These are phyloP conservation scores for Brassica cretica DNA, from an alignment of 345 rosid species.

Conservation along the genomic window DNA sequence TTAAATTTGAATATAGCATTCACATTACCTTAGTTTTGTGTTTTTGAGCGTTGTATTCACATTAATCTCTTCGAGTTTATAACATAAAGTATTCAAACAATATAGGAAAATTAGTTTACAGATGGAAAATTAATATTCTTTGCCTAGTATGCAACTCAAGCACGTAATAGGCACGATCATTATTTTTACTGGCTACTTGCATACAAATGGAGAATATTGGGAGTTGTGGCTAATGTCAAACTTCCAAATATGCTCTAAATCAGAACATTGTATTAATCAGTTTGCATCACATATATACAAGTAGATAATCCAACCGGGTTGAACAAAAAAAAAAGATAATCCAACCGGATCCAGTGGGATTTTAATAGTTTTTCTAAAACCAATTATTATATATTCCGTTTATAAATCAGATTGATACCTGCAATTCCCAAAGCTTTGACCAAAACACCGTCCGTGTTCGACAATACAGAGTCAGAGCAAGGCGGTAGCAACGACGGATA, in stretches of 20 bases:
- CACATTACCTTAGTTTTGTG: not conserved
- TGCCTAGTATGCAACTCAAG: not conserved
- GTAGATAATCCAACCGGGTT: conserved; percentile 30
- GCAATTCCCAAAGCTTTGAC: conserved; percentile 24
- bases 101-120: not conserved
- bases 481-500: conserved; percentile 1
- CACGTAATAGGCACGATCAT: conserved; percentile 15
- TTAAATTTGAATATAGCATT: not conserved
- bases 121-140: not conserved
- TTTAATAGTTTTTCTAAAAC: conserved; percentile 8
- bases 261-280: not conserved
- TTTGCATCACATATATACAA: conserved; percentile 2
- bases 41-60: not conserved
- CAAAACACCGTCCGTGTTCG: not conserved
- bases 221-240: conserved; percentile 28
- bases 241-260: not conserved
- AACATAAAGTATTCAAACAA: not conserved
- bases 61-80: not conserved
- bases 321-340: not conserved
- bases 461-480: not conserved
- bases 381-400: conserved; percentile 16
- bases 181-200: not conserved
- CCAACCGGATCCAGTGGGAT: conserved; percentile 39
- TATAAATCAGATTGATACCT: not conserved
- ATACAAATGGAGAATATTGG: not conserved